Conservation (phyloP, 768 basidiomycete species). For the Pleurotus platypus region DNA sequence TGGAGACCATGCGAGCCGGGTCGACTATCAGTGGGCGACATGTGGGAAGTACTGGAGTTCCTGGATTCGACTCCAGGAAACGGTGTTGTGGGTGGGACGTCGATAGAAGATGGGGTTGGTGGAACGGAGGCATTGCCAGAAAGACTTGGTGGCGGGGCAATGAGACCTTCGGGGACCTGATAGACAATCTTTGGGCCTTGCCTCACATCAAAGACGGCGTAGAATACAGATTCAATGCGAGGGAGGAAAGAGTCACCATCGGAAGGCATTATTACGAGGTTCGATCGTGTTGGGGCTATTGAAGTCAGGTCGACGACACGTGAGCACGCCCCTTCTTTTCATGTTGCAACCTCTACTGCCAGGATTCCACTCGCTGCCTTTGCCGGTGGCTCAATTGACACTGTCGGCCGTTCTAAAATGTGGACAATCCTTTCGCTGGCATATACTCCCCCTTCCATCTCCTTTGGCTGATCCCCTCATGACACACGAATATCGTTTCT, state of each 20-base stretch:
- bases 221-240: slow-evolving; percentile 85
- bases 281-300: neutral
- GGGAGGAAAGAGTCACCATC: slow-evolving; percentile 73
- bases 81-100: slow-evolving; percentile 20
- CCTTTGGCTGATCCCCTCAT: slow-evolving; percentile 14
- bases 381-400: slow-evolving; percentile 69
- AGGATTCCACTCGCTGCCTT: slow-evolving; percentile 57
- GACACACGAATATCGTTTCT: slow-evolving; percentile 73
- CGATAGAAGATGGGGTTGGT: slow-evolving; percentile 35
- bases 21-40: slow-evolving; percentile 43
- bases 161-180: slow-evolving; percentile 92
- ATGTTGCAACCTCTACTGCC: neutral
- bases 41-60: slow-evolving; percentile 48
- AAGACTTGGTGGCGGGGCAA: slow-evolving; percentile 39
- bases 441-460: slow-evolving; percentile 39
- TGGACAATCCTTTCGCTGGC: slow-evolving; percentile 88
- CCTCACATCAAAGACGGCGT: slow-evolving; percentile 83
- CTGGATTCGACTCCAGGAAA: slow-evolving; percentile 30
- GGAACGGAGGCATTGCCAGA: slow-evolving; percentile 28
- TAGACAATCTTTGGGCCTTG: slow-evolving; percentile 88
- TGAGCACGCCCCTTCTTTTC: no score
- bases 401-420: slow-evolving; percentile 75
- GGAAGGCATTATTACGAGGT: slow-evolving; percentile 28
- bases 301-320: no score
- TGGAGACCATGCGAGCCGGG: slow-evolving; percentile 37